phyloP scores from a whole-genome alignment of 1,139 yeast genomes.

The Eremothecium gossypii region DNA sequence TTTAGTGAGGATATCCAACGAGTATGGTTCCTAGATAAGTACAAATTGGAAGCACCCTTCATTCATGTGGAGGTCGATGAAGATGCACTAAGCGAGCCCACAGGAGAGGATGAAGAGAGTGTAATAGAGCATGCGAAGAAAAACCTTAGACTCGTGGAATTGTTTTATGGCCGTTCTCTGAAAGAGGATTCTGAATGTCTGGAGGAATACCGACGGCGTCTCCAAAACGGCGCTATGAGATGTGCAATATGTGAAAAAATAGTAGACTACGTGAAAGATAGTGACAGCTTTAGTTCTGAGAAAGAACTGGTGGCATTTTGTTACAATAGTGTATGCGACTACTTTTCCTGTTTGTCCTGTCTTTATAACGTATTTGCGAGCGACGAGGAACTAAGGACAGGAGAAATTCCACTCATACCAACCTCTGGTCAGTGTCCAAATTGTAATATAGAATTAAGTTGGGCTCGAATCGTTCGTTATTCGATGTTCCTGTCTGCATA shows the following conservation, averaged over 20 bases:
- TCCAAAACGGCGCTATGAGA: slow-evolving; percentile 20
- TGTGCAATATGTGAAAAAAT: slow-evolving; percentile 30
- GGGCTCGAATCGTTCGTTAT: slow-evolving; percentile 36
- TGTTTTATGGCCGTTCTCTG: slow-evolving; percentile 15
- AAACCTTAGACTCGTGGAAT: slow-evolving; percentile 18
- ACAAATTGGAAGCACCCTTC: slow-evolving; percentile 8
- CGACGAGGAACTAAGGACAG: slow-evolving; percentile 13
- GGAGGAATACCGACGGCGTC: slow-evolving; percentile 18
- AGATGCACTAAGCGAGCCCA: slow-evolving; percentile 2
- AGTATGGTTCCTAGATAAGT: slow-evolving; percentile 25
- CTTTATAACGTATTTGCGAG: slow-evolving; percentile 27
- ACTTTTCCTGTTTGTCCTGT: slow-evolving; percentile 39
- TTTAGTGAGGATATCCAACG: slow-evolving; percentile 30
- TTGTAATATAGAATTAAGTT: slow-evolving; percentile 33
- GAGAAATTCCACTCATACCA: slow-evolving; percentile 32
- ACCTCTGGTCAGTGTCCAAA: slow-evolving; percentile 33
- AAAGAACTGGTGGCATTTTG: slow-evolving; percentile 34
- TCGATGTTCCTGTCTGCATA: slow-evolving; percentile 17
- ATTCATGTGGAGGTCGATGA: slow-evolving; percentile 6
- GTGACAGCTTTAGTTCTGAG: slow-evolving; percentile 10
- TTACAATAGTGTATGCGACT: slow-evolving; percentile 30
- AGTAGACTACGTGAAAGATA: slow-evolving; percentile 32
- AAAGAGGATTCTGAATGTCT: slow-evolving; percentile 13
- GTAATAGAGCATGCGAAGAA: slow-evolving; percentile 18
- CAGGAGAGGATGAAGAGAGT: slow-evolving; percentile 12